A percentile compares a stretch with the other conserved stretches of the same genome.
Conservation (phyloP, 176 grass and related monocot species). For the Eleusine coracana region DNA sequence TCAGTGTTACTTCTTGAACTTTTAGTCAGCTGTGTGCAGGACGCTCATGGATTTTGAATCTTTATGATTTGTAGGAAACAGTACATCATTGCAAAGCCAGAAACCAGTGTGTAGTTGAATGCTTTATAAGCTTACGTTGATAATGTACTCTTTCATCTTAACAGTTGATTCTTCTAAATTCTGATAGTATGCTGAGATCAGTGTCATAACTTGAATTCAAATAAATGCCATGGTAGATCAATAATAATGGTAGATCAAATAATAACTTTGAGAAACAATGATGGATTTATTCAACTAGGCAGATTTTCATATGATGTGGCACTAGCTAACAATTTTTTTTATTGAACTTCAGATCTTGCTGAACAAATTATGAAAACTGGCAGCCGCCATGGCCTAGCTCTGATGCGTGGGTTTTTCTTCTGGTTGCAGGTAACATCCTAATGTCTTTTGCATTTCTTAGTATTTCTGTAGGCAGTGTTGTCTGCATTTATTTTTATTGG, state of each 20-base stretch:
- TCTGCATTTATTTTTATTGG: not conserved
- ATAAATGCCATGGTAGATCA: not conserved
- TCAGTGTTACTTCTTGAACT: not conserved
- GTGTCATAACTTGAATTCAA: not conserved
- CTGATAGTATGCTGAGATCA: not conserved
- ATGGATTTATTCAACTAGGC: slow-evolving; percentile 16
- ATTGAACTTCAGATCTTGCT: slow-evolving; percentile 55
- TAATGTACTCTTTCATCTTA: not conserved
- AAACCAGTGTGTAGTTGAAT: not conserved
- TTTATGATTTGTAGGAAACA: not conserved
- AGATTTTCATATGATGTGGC: slow-evolving; percentile 1
- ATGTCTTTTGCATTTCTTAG: slow-evolving; percentile 6
- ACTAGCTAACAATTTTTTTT: slow-evolving; percentile 12
- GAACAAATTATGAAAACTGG: slow-evolving; percentile 39
- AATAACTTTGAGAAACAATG: not conserved
- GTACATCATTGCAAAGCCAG: not conserved
- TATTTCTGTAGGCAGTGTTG: not conserved
- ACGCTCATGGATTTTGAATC: not conserved
- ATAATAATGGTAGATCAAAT: not conserved
- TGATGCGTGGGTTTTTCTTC: slow-evolving; percentile 81
- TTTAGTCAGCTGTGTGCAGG: not conserved
- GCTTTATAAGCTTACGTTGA: not conserved
- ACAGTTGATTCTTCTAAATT: not conserved
- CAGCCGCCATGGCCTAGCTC: slow-evolving; percentile 43
- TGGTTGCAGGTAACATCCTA: slow-evolving; percentile 67